A percentile compares a stretch with the other conserved stretches of the same genome.
These are phyloP conservation scores for Komagataella pastoris DNA, from an alignment of 805 yeast species.

Conservation along the genomic window DNA sequence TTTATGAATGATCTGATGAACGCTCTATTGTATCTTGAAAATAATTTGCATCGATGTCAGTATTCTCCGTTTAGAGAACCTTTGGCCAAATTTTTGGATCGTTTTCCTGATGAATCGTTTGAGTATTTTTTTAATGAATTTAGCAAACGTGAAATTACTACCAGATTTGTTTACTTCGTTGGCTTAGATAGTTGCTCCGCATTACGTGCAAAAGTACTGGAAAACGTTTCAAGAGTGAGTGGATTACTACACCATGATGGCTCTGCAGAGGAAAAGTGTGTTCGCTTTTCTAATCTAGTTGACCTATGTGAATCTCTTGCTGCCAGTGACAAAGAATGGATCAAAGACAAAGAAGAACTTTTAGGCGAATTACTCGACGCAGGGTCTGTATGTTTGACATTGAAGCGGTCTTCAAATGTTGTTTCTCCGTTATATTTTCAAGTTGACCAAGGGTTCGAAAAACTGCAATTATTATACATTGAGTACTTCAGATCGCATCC, in stretches of 20 bases:
- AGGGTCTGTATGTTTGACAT: conserved; percentile 27
- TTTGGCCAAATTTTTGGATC: conserved; percentile 69
- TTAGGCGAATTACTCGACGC: conserved; percentile 28
- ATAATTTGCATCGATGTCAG: conserved; percentile 71
- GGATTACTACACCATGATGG: conserved; percentile 32
- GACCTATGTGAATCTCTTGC: conserved; percentile 48
- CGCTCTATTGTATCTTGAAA: conserved; percentile 68
- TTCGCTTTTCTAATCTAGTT: conserved; percentile 60
- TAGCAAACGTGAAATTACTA: conserved; percentile 49
- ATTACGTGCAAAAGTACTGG: conserved; percentile 42
- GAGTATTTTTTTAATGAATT: conserved; percentile 58
- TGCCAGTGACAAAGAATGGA: conserved; percentile 37
- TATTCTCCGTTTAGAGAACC: conserved; percentile 88
- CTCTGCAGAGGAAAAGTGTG: conserved; percentile 38
- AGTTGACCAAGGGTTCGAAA: conserved; percentile 53
- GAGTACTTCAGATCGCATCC: conserved; percentile 16
- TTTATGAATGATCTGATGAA: conserved; percentile 79
- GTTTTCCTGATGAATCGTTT: conserved; percentile 67
- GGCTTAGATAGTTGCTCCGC: conserved; percentile 38
- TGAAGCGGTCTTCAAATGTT: conserved; percentile 27
- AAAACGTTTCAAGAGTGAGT: conserved; percentile 34
- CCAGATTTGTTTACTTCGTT: conserved; percentile 55
- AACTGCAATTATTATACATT: conserved; percentile 39
- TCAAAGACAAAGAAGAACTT: conserved; percentile 31
- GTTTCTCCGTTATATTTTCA: conserved; percentile 56